These are phyloP conservation scores for Colletotrichum caudatum DNA, from an alignment of 2,329 filamentous ascomycete genomes.

Conservation along the genomic window DNA sequence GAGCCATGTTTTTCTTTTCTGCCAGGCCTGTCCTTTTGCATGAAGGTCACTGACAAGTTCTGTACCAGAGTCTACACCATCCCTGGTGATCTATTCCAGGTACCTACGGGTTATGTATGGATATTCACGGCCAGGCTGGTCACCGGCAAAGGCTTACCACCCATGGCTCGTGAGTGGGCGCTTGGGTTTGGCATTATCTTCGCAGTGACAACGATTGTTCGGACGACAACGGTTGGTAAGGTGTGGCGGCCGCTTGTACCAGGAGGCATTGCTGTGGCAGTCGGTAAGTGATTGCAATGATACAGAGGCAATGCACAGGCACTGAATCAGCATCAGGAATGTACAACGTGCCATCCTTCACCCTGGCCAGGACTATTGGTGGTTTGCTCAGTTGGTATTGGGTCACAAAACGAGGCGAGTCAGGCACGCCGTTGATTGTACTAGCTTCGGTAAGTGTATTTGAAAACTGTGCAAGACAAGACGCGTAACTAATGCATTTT, in stretches of 20 bases:
- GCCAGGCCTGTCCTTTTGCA: background rate
- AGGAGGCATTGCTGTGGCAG: conserved; percentile 94
- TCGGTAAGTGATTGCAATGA: conserved; percentile 65
- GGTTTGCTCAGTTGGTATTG: conserved; percentile 83
- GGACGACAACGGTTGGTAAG: conserved; percentile 68
- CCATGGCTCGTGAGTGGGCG: conserved; percentile 86
- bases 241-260: conserved; percentile 83
- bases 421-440: conserved; percentile 86
- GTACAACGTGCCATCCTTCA: conserved; percentile 98
- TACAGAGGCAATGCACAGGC: background rate
- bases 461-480: background rate
- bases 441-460: conserved; percentile 72
- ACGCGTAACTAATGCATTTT: background rate
- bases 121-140: conserved; percentile 95
- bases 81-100: conserved; percentile 89
- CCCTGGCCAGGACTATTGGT: conserved; percentile 85
- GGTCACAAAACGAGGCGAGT: conserved; percentile 62
- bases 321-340: conserved; percentile 69
- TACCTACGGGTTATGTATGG: conserved; percentile 96
- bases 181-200: conserved; percentile 81
- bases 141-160: conserved; percentile 87
- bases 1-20: background rate
- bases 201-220: conserved; percentile 74
- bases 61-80: conserved; percentile 80
- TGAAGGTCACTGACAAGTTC: background rate